Evolutionary conservation across 75 land plant species (phyloP), one percentile per base, ranked within the genome.

Genomic region (Sequoia sempervirens): DNA sequence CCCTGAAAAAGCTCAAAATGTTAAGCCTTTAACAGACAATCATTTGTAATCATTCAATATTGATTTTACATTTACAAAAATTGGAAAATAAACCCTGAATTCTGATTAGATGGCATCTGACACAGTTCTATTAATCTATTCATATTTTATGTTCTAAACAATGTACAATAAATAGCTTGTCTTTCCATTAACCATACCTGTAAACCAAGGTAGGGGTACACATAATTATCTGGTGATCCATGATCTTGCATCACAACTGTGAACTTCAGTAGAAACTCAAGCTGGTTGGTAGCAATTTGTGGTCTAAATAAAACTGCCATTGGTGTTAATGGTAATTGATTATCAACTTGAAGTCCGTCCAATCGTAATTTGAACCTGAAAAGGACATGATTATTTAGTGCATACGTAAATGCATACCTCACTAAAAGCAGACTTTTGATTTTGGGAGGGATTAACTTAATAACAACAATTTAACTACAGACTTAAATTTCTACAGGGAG

Each of bases 291-390:
- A 80, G 87, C 79, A 64, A 84, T 91, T 86, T 98, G 99, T 41
- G 91, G 93, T 80, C 95, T 90, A 81, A 98, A 98, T n/a, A 98
- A 90, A 83, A 98, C 98, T 73, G 99, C 98, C 92, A 90, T 96
- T 40, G 96, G 96, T 82, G 95, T 96, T 70, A 98, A 86, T 66
- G 98, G 99, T 84, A 98, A 79, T 82, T 98, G 97, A 82, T 94
- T 94, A 90, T 98, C 99, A 79, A 98, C 84, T 90, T 98, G 99
- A 41, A 98, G 89, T 64, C 90, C 92, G 37, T 86, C 88, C 89
- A 96, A 84, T 81, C 94, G 93, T 69, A 98, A 38, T 88, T 98
- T 94, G 41, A 96, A 92, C 89, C 99, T 98, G 90, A 72, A 73
- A 78, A 15, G 34, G 2, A 70, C 50, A 78, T 78, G 12, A 78